Evolutionary conservation across 1,139 yeast species (phyloP).

Genomic region (Taphrina confusa): DNA sequence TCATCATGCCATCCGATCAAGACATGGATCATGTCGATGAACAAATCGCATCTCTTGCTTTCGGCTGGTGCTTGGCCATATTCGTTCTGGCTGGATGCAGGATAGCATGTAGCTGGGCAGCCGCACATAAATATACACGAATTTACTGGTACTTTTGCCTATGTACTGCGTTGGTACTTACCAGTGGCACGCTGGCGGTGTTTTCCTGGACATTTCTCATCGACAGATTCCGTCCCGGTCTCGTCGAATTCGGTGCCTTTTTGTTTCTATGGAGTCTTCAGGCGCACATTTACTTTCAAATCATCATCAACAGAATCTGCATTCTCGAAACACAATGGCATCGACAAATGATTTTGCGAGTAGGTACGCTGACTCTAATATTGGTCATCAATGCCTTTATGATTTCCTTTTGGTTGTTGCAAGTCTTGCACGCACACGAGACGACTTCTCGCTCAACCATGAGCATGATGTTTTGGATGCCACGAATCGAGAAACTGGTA

Average conservation of each 20-base stretch:
- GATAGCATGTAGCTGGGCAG: background rate
- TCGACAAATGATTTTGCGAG: background rate
- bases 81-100: background rate
- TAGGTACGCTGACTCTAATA: background rate
- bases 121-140: background rate
- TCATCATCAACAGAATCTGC: constrained; percentile 17
- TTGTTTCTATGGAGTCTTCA: constrained; percentile 16
- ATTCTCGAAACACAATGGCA: constrained; percentile 2
- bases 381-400: constrained; percentile 2
- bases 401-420: constrained; percentile 9
- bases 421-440: background rate
- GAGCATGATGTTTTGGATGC: constrained; percentile 8
- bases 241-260: background rate
- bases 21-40: constrained; percentile 15
- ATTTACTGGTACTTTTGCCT: constrained; percentile 4
- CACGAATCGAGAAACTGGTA: constrained; percentile 18
- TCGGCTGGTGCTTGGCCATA: constrained; percentile 23
- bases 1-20: background rate
- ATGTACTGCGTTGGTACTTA: constrained; percentile 4
- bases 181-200: constrained; percentile 13
- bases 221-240: background rate
- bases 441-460: background rate
- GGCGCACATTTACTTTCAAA: constrained; percentile 24
- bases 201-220: constrained; percentile 14
- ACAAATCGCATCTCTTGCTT: constrained; percentile 7